phyloP scores from a whole-genome alignment of 768 basidiomycete genomes.

The Goffeauzyma gilvescens region DNA sequence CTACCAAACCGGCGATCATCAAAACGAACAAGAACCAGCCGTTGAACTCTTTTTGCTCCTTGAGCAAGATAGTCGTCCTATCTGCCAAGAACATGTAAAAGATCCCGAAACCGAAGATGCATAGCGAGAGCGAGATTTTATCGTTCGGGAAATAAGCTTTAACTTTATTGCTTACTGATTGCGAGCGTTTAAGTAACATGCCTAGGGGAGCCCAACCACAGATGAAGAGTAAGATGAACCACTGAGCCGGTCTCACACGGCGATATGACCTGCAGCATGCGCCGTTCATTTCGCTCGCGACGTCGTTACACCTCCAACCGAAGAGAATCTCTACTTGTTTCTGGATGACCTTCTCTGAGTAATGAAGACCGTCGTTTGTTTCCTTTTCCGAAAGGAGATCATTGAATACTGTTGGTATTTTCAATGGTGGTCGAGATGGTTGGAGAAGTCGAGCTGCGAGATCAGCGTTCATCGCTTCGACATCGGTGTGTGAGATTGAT shows the following conservation, averaged over 20 bases:
- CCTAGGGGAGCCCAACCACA: slow-evolving; percentile 38
- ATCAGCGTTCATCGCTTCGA: slow-evolving; percentile 81
- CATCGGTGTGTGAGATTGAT: slow-evolving; percentile 57
- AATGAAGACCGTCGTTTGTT: slow-evolving; percentile 75
- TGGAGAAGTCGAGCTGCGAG: slow-evolving; percentile 45
- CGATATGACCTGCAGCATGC: slow-evolving; percentile 64
- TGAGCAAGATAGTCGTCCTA: slow-evolving; percentile 67
- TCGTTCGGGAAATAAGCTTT: slow-evolving; percentile 29
- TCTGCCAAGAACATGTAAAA: slow-evolving; percentile 60
- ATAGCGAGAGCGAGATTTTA: too few species aligned
- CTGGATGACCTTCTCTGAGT: slow-evolving; percentile 43
- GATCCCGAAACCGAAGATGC: slow-evolving; percentile 46
- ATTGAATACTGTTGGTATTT: slow-evolving; percentile 64
- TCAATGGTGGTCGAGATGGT: slow-evolving; percentile 32
- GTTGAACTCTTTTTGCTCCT: slow-evolving; percentile 71
- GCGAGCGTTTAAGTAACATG: slow-evolving; percentile 6
- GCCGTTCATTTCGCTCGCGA: slow-evolving; percentile 18
- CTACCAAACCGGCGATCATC: slow-evolving; percentile 38
- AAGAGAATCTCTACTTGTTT: slow-evolving; percentile 59
- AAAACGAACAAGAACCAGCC: slow-evolving; percentile 46
- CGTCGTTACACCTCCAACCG: slow-evolving; percentile 62
- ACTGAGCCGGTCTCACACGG: slow-evolving; percentile 37
- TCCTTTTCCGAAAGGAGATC: slow-evolving; percentile 50
- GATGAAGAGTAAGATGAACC: slow-evolving; percentile 19
- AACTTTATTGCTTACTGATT: too few species aligned